phyloP scores from a whole-genome alignment of 306 rosid species.

The Ammopiptanthus mongolicus region DNA sequence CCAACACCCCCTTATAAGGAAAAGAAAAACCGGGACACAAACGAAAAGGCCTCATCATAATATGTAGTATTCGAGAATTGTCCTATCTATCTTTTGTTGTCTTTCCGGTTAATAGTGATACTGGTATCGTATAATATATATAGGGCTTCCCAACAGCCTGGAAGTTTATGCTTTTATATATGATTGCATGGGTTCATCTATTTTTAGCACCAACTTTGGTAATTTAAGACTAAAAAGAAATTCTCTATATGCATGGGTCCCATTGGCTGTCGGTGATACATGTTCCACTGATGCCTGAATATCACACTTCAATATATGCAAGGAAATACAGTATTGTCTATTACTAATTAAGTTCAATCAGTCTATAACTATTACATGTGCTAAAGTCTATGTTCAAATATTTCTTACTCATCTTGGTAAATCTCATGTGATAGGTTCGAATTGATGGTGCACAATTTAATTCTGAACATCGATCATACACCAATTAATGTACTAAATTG shows the following conservation, averaged over 20 bases:
- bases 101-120: neutral
- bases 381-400: neutral
- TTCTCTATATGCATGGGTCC: neutral
- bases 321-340: neutral
- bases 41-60: neutral
- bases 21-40: neutral
- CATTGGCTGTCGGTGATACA: neutral
- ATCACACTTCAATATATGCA: neutral
- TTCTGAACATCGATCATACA: neutral
- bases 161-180: neutral
- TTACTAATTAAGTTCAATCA: neutral
- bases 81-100: neutral
- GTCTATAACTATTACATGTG: neutral
- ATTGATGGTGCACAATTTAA: neutral
- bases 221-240: neutral
- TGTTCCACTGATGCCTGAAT: neutral
- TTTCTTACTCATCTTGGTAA: neutral
- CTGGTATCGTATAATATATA: neutral
- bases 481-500: neutral
- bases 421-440: neutral
- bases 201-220: neutral
- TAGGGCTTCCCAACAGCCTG: neutral
- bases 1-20: too few species aligned
- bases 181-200: neutral
- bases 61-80: neutral